These are phyloP conservation scores for Boletus fagicola DNA, from an alignment of 768 basidiomycete genomes.

Conservation along the genomic window DNA sequence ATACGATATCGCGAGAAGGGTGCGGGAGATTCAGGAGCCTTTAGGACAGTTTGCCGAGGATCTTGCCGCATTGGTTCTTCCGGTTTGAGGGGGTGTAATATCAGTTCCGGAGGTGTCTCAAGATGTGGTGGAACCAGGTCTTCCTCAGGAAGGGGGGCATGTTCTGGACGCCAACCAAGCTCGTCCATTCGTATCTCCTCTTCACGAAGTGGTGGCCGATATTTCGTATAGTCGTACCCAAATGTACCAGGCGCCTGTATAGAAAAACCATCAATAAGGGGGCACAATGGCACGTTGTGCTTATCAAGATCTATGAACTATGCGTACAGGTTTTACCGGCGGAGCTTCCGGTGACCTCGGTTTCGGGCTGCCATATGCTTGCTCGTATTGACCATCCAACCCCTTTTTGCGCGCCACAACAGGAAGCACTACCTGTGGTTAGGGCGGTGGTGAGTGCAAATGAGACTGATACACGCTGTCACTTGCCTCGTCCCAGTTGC, in stretches of 20 bases:
- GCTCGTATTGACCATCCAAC: slow-evolving; percentile 65
- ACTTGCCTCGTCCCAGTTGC: slow-evolving; percentile 84
- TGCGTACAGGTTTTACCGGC: slow-evolving; percentile 57
- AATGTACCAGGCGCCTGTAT: slow-evolving; percentile 79
- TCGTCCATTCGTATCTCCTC: slow-evolving; percentile 65
- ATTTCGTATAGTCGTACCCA: slow-evolving; percentile 72
- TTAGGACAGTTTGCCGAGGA: slow-evolving; percentile 17
- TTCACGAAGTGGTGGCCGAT: slow-evolving; percentile 46
- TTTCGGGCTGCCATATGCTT: slow-evolving; percentile 65
- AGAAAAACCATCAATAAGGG: slow-evolving; percentile 5
- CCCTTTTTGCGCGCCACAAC: slow-evolving; percentile 84
- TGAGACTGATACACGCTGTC: neutral
- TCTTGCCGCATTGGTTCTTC: slow-evolving; percentile 29
- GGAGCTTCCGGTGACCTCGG: slow-evolving; percentile 42
- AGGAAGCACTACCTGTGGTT: slow-evolving; percentile 69
- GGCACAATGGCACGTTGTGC: neutral
- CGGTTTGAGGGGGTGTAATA: slow-evolving; percentile 28
- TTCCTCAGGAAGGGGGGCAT: slow-evolving; percentile 18
- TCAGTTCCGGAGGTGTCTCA: slow-evolving; percentile 9
- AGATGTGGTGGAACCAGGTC: neutral
- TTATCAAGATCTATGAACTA: neutral
- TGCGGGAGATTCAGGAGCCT: slow-evolving; percentile 49
- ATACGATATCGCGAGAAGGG: slow-evolving; percentile 61
- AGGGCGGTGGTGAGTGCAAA: slow-evolving; percentile 9
- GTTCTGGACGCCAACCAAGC: slow-evolving; percentile 48